These are phyloP conservation scores for Fragaria iinumae DNA, from an alignment of 306 rosid species.

Conservation along the genomic window DNA sequence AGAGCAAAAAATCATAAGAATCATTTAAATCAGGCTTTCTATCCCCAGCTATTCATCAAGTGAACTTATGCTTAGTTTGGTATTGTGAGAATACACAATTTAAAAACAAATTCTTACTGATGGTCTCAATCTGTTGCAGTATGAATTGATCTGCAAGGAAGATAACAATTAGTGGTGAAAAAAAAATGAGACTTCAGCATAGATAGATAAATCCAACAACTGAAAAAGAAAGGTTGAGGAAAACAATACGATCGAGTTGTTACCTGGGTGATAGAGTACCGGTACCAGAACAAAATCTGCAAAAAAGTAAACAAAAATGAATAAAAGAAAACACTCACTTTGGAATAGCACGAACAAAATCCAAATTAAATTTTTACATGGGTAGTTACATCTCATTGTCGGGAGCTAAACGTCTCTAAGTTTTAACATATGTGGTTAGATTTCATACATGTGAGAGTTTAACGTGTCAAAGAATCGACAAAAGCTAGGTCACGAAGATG, in stretches of 20 bases:
- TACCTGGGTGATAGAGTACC: not conserved
- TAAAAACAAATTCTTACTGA: not conserved
- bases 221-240: not conserved
- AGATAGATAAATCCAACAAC: too few species aligned
- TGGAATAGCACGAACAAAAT: not conserved
- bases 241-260: not conserved
- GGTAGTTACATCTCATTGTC: too few species aligned
- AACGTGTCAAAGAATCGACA: too few species aligned
- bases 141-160: not conserved
- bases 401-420: too few species aligned
- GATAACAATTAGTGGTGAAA: not conserved
- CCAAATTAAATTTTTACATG: too few species aligned
- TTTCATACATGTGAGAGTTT: too few species aligned
- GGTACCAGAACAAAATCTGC: not conserved
- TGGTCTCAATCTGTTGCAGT: not conserved
- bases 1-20: not conserved
- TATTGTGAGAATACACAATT: too few species aligned
- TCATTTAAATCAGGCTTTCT: too few species aligned
- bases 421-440: too few species aligned
- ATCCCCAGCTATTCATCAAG: too few species aligned
- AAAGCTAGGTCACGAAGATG: too few species aligned
- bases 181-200: not conserved
- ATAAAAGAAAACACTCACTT: not conserved
- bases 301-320: not conserved
- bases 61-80: too few species aligned